Conservation (phyloP, 2,329 filamentous ascomycete genomes). For the Helicocarpus griseus region DNA sequence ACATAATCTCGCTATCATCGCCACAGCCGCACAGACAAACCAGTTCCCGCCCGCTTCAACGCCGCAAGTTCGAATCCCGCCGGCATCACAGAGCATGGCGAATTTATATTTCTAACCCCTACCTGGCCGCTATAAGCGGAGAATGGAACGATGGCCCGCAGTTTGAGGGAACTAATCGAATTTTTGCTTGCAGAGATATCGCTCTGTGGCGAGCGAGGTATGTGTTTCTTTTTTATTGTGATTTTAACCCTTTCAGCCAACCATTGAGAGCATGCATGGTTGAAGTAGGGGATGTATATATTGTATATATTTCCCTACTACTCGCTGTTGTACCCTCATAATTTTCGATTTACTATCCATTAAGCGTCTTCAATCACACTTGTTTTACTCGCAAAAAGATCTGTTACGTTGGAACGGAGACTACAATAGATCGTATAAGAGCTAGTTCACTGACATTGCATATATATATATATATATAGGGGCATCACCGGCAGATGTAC, state of each 20-base stretch:
- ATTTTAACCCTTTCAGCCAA: too few species aligned
- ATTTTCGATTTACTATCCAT: too few species aligned
- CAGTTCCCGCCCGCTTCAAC: constrained; percentile 1
- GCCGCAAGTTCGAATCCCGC: constrained; percentile 11
- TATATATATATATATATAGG: constrained; percentile 19
- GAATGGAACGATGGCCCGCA: constrained; percentile 33
- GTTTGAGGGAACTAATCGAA: constrained; percentile 48
- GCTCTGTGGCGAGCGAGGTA: constrained; percentile 49
- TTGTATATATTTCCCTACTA: too few species aligned
- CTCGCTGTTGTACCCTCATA: too few species aligned
- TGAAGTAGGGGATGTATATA: neutral
- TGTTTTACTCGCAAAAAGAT: too few species aligned
- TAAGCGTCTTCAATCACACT: too few species aligned
- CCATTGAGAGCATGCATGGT: too few species aligned
- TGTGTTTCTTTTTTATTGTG: constrained; percentile 18
- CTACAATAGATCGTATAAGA: too few species aligned
- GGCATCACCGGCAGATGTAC: constrained; percentile 26
- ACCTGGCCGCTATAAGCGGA: neutral
- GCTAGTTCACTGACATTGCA: too few species aligned
- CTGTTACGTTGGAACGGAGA: too few species aligned
- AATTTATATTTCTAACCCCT: neutral
- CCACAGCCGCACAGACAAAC: neutral
- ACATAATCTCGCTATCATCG: neutral
- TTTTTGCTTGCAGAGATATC: constrained; percentile 51
- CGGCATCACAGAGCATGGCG: neutral